A percentile compares a stretch with the other conserved stretches of the same genome.
Conservation (phyloP, 208 protist species). For the Leptomonas seymouri region DNA sequence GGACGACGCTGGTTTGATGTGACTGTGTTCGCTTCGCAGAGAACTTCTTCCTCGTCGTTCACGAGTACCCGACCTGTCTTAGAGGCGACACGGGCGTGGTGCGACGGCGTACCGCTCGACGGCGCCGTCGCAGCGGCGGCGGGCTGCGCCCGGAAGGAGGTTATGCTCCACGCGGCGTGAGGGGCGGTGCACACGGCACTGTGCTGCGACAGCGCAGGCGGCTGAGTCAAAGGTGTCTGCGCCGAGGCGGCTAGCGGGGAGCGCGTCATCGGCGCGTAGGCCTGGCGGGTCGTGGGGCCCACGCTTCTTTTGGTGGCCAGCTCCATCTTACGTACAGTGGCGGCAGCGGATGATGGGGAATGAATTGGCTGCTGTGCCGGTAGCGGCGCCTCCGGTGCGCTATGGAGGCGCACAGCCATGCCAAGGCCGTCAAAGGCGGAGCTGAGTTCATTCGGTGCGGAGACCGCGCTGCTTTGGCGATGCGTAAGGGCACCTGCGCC, state of each 20-base stretch:
- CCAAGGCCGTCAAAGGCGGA: conserved; percentile 25
- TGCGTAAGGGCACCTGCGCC: background rate
- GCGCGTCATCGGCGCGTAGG: background rate
- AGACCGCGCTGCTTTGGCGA: background rate
- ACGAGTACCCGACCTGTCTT: conserved; percentile 39
- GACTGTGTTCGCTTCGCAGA: conserved; percentile 30
- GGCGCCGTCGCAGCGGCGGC: background rate
- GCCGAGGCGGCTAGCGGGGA: background rate
- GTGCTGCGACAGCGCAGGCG: background rate
- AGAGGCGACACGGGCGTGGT: conserved; percentile 26
- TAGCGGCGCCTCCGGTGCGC: background rate
- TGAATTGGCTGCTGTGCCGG: background rate
- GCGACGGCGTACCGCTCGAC: background rate
- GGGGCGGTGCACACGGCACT: conserved; percentile 3
- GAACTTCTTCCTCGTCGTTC: conserved; percentile 35
- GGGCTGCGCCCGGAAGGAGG: conserved; percentile 1
- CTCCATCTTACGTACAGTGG: background rate
- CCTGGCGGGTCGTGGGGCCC: background rate
- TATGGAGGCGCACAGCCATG: conserved; percentile 7
- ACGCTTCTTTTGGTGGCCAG: background rate
- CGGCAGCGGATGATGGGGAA: background rate
- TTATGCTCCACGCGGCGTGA: background rate
- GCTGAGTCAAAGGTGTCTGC: background rate
- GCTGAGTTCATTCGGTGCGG: conserved; percentile 4
- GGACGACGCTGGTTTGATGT: background rate